Base-by-base conservation (phyloP, 2,329 filamentous ascomycete genomes). In the Dactylellina drechsleri region DNA sequence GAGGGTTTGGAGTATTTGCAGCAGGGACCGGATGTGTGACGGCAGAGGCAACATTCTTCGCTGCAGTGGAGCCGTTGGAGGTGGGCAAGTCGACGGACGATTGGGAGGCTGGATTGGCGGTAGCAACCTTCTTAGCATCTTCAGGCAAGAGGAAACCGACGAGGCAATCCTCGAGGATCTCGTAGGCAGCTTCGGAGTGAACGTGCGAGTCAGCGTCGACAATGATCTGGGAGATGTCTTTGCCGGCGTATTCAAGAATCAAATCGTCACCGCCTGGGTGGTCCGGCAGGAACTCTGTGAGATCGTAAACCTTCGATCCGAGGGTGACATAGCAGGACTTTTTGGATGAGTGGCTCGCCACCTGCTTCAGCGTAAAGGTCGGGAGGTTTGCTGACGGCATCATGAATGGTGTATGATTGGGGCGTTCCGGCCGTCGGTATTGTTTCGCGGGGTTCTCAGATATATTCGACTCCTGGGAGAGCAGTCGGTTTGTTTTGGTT, bases 251-350 rank as follows among this genome's bases (percentile, higher is more conserved):
- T 62, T 97, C 91, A 77, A 97, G 85, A 76, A 99, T 90, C 79
- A 98, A 85, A 77, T 97, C 92, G 79, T 89, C 88, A 71, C 95
- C 95, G 78, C 95, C 95, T 23, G 95, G 95, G 81, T 99, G 95
- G 78, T 93, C 90, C 61, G 93, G 88, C 76, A 97, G 83, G 80
- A 99, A 99, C 66, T 92, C 88, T 72, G 95, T 97, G 77, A 99
- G 87, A 85, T 99, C 94, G 86, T 93, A 99, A 79, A 99, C 94
- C 79, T 94, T 96, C 71, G 87, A 87, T 77, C 92, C 93, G 65
- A 97, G 86, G 2, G 92, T 95, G 79, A 99, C 93, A 85, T 93
- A 99, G 85, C 94, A 98, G 57, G 92, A 96, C 81, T 92, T 88
- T 58, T 85, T 84, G 54, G 88, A 90, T 82, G 91, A 94, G 83